phyloP scores from a whole-genome alignment of 179 eudicot genomes.

The Actinidia arguta region DNA sequence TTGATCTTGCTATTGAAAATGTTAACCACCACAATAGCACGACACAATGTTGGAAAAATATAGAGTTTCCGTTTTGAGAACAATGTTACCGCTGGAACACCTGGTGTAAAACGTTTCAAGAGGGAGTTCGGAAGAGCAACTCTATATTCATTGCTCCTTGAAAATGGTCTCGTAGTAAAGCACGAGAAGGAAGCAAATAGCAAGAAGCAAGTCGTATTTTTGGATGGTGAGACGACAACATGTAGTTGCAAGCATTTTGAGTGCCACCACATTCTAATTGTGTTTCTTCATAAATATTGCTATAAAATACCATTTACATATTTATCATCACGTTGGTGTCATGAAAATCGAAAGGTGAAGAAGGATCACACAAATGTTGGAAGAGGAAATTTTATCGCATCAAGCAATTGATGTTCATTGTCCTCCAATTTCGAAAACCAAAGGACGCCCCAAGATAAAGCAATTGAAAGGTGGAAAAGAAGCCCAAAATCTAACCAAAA shows the following conservation, averaged over 20 bases:
- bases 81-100: neutral
- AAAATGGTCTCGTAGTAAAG: neutral
- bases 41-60: constrained; percentile 4
- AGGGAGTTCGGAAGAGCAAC: neutral
- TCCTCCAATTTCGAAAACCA: neutral
- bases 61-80: neutral
- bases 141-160: neutral
- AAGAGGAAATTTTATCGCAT: neutral
- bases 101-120: neutral
- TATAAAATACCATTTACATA: constrained; percentile 4
- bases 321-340: constrained; percentile 1
- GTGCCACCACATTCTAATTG: neutral
- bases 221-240: neutral
- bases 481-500: neutral
- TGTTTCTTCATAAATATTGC: constrained; percentile 4
- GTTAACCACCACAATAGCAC: neutral
- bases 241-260: neutral
- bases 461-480: neutral
- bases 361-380: too few species aligned
- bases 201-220: neutral
- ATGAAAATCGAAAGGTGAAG: neutral
- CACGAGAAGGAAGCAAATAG: neutral
- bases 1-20: constrained; percentile 3
- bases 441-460: neutral
- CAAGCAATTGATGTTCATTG: neutral